Base-by-base conservation (phyloP, 2,329 filamentous ascomycete genomes). In the Beauveria scarabaeidicola region DNA sequence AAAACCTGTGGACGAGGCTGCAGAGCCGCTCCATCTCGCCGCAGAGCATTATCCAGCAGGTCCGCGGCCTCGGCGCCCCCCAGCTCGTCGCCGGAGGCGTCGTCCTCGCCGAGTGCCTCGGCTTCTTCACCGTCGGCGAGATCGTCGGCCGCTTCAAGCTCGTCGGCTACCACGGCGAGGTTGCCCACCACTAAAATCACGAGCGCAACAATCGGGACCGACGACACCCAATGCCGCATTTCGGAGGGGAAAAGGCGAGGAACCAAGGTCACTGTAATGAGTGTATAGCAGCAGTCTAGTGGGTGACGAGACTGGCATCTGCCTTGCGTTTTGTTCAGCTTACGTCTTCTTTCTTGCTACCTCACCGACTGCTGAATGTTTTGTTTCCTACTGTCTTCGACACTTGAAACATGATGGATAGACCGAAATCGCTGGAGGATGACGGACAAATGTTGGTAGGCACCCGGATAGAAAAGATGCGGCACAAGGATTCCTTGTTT, bases 51-150 rank as follows among this genome's bases (percentile, higher is more conserved):
- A 72, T 83, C 66, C 77, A 81, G 69, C 74, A 74, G 66, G 71
- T 89, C 70, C 85, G 89, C 72, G 89, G 85, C 77, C 69, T 94
- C 69, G 88, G 84, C 74, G 79, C 77, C 66, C 81, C 85, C 67
- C 87, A 96, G 75, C 73, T 93, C 67, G 82, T 83, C 59, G 77
- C 88, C 58, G 88, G 82, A 62, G 90, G 89, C 67, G 89, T 99
- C 62, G 79, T 97, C 63, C 77, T 81, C 52, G 92, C 92, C 60
- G 93, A 99, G 79, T 83, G 91, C 54, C 77, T 99, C 66, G 94
- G 94, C 63, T 99, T 99, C 84, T 99, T 97, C 83, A 95, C 92
- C 63, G 85, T 97, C 59, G 94, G 94, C 65, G 92, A 97, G 83
- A 97, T 99, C 75, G 86, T 99, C 69, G 94, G 94, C 69, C 85